phyloP scores from a whole-genome alignment of 192 early-diverging fungal species.

The Neocallimastix lanati region DNA sequence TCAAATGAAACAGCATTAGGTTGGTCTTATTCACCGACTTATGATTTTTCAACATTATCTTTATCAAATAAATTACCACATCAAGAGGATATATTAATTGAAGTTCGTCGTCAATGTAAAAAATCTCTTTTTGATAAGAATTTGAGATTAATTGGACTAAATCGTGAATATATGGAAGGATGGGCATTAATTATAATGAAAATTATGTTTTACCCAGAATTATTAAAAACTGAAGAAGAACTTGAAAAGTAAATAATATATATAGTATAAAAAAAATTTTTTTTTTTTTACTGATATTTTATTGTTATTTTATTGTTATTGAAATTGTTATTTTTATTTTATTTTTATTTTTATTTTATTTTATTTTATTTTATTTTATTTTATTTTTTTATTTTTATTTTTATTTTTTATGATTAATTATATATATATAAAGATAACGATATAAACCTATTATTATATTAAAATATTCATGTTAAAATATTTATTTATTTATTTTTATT shows the following conservation, averaged over 20 bases:
- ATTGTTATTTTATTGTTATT: too few relatives aligned
- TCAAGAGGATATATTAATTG: constrained; percentile 4
- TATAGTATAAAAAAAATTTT: too few relatives aligned
- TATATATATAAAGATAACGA: too few relatives aligned
- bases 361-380: too few relatives aligned
- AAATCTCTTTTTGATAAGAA: constrained; percentile 23
- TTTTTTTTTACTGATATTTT: too few relatives aligned
- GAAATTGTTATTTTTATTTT: too few relatives aligned
- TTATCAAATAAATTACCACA: not conserved
- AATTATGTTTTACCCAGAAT: constrained; percentile 39
- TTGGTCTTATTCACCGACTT: not conserved
- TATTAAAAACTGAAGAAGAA: not conserved
- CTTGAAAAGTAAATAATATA: not conserved
- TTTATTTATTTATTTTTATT: too few relatives aligned
- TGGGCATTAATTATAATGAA: constrained; percentile 36
- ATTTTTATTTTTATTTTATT: too few relatives aligned
- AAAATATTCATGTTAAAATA: too few relatives aligned
- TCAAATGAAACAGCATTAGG: not conserved
- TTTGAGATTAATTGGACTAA: constrained; percentile 40
- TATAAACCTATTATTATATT: too few relatives aligned
- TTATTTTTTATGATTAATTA: too few relatives aligned
- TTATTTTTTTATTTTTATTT: too few relatives aligned
- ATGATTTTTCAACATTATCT: constrained; percentile 4
- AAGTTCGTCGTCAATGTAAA: constrained; percentile 15
- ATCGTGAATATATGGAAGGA: constrained; percentile 29